Evolutionary conservation across 345 rosid genomes (phyloP), one percentile per base, ranked within the genome.

Genomic region (Acer campestre): DNA sequence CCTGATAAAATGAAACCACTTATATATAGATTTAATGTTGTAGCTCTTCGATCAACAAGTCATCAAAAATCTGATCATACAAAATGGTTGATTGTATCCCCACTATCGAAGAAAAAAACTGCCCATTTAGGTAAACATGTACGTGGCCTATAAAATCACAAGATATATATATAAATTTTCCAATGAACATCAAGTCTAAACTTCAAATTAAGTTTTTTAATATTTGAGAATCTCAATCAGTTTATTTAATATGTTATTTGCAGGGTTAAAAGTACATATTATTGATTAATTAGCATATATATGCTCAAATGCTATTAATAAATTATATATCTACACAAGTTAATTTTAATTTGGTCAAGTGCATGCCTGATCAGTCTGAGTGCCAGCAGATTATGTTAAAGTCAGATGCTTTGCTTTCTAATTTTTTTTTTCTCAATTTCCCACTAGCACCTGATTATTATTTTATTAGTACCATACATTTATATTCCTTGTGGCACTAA

Each of bases 401-500:
- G 46, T 48, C 6, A 67, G 73, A 42, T 78, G 61, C 77, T 23
- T 64, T 49, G 0, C 38, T 78, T 70, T 44, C 49, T 23, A 42
- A 1, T 38, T 53, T 78, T 10, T 44, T 20, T 65, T 38, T 27
- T 29, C 14, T 73, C 7, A 16, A 53, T 53, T 53, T 58, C 14
- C 51, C 62, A 16, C 77, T 22, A 63, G 5, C 73, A 25, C 62
- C 10, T 13, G 16, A 22, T 58, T 40, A 44, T 67, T 68, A 42
- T 42, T 42, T 6, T 42, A 73, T 73, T 55, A 35, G 6, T 35
- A 40, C 40, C 46, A 29, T 18, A 67, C 56, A 55, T 1, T 48
- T 58, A 14, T 61, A 79, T 79, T 61, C 74, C 64, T 23, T 9
- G 35, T 16, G 62, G 78, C 82, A 74, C 78, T 61, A 13, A 23